Base-by-base conservation (phyloP, 306 rosid genomes). In the Vigna hirtella region DNA sequence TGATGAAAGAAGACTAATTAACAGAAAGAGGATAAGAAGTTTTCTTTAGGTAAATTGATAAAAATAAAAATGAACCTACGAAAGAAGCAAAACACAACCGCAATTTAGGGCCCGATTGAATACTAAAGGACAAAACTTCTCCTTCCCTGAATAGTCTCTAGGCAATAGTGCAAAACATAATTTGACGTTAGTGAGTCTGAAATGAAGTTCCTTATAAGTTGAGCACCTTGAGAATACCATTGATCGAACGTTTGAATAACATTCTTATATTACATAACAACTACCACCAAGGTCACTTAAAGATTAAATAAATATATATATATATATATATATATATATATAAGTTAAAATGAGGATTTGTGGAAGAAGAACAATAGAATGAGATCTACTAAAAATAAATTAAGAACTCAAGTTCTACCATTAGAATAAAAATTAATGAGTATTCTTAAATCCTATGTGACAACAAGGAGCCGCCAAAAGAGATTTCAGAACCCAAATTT, bases 41-140 rank as follows among this genome's bases (percentile, higher is more conserved):
- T 26, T 8, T 52, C 26, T 51, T 58, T 47, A 1, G 40, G 28
- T 17, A 72, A 79, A 40, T 76, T 72, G 43, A 62, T 5, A 71
- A 2, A 26, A 26, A 24, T 17, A 16, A 71, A 71, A 62, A 50
- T 6, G 6, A 50, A 49, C 65, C 36, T 48, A 70, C 5, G 4
- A 32, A 55, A 68, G 36, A 77, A 43, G 28, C 28, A 50, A 48
- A 79, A 10, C 47, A 36, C 17, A 15, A 8, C 22, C 32, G 22
- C 53, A 43, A 58, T 36, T 38, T 16, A 62, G 42, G 14, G 42
- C 11, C 11, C 30, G 12, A 59, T 59, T 59, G 42, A 20, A 59
- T 30, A 14, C 42, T 59, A 30, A 32, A 7, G 68, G 45, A 62
- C 14, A 62, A 26, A 62, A 15, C 3, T 15, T 62, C 68, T 32